Percentiles rank a stretch among this genome's conserved stretches.
Conservation (phyloP, 768 basidiomycete species). For the Termitomyces sp. region DNA sequence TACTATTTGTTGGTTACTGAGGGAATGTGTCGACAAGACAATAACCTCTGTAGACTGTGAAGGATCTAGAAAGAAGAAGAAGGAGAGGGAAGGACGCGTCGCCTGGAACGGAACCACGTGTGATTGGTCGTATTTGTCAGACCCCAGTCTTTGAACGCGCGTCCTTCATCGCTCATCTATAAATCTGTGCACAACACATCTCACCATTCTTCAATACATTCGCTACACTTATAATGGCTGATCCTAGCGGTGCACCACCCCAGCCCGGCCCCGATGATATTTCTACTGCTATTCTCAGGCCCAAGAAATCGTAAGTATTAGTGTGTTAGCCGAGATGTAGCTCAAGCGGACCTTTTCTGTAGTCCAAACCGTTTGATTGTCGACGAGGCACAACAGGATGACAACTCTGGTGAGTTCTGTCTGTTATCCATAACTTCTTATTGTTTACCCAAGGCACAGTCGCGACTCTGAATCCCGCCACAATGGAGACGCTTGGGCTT, state of each 20-base stretch:
- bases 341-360: slow-evolving; percentile 17
- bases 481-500: slow-evolving; percentile 90
- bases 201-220: slow-evolving; percentile 14
- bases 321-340: slow-evolving; percentile 5
- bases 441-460: slow-evolving; percentile 37
- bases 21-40: slow-evolving; percentile 3
- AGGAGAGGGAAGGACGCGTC: slow-evolving; percentile 20
- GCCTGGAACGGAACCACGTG: slow-evolving; percentile 6
- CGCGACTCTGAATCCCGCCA: slow-evolving; percentile 91
- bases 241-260: slow-evolving; percentile 79
- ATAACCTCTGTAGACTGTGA: neutral
- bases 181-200: slow-evolving; percentile 16
- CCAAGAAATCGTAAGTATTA: slow-evolving; percentile 90
- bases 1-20: slow-evolving; percentile 6
- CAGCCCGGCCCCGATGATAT: slow-evolving; percentile 85
- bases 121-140: slow-evolving; percentile 18
- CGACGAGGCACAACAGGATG: slow-evolving; percentile 89
- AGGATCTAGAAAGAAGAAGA: slow-evolving; percentile 26
- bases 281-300: slow-evolving; percentile 92
- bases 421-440: neutral
- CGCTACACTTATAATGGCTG: slow-evolving; percentile 43
- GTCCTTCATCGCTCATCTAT: slow-evolving; percentile 24
- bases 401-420: slow-evolving; percentile 79
- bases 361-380: slow-evolving; percentile 98
- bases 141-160: slow-evolving; percentile 27